Base-by-base conservation (phyloP, 1,139 yeast genomes). In the Lodderomyces jiufengensis region DNA sequence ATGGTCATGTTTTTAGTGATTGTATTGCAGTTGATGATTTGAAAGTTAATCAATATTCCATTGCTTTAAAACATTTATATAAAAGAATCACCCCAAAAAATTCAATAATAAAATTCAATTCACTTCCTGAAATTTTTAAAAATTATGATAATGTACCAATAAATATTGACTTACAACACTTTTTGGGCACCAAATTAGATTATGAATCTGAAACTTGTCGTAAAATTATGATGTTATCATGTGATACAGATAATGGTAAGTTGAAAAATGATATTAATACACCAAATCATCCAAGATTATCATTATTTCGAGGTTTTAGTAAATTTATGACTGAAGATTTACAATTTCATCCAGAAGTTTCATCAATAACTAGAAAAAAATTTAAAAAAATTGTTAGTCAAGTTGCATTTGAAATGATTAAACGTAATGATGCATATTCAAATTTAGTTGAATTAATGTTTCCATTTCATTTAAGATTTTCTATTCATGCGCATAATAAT, bases 1-100 rank as follows among this genome's bases (percentile, higher is more conserved):
- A 78, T 47, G 83, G 84, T 0, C 84, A 78, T 50, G 84, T 78
- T 9, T 78, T 78, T 54, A 73, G 80, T 43, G 84, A 78, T 52
- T 78, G 83, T 54, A 75, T 63, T 46, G 69, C 64, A 1, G 73
- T 67, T 20, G 79, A 76, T 51, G 84, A 78, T 49, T 63, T 59
- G 27, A 63, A 63, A 35, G 82, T 78, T 24, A 73, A 73, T 45
- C 46, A 43, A 9, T 78, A 75, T 46, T 73, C 78, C 2, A 50
- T 48, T 8, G 63, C 63, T 22, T 63, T 78, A 39, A 66, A 66
- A 40, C 51, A 55, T 6, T 50, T 77, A 9, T 75, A 75, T 45
- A 34, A 51, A 11, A 45, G 44, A 3, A 43, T 74, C 29, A 39
- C 39, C 5, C 60, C 49, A 10, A 46, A 47, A 6, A 60, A 61